Evolutionary conservation across 2,329 filamentous ascomycete genomes (phyloP).

Genomic region (Beauveria sp.): DNA sequence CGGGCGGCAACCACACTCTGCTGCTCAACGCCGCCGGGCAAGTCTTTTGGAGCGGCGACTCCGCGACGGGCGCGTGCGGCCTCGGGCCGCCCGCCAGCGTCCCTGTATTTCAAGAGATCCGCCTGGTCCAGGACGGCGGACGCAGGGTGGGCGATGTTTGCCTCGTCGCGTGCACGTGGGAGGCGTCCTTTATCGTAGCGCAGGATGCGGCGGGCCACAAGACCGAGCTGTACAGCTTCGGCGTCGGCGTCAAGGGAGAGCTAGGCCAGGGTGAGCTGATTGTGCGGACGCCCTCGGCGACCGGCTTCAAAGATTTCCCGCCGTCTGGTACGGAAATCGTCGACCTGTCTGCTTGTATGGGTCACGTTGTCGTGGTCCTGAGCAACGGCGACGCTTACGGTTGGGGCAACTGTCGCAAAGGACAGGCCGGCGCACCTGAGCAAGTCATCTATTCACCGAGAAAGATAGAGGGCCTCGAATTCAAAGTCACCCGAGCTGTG

Average conservation of each 20-base stretch:
- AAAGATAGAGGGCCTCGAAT: constrained; percentile 50
- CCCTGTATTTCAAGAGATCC: constrained; percentile 32
- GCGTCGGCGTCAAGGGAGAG: constrained; percentile 63
- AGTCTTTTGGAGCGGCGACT: constrained; percentile 60
- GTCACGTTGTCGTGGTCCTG: constrained; percentile 67
- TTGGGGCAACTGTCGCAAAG: constrained; percentile 83
- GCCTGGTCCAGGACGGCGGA: constrained; percentile 25
- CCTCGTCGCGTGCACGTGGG: constrained; percentile 69
- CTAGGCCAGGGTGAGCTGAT: constrained; percentile 54
- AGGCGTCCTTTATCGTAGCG: constrained; percentile 57
- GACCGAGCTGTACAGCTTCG: constrained; percentile 53
- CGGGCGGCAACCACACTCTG: constrained; percentile 85
- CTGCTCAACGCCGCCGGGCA: constrained; percentile 52
- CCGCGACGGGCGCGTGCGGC: constrained; percentile 47
- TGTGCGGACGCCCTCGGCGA: constrained; percentile 39
- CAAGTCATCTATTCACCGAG: constrained; percentile 50
- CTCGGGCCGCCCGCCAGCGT: constrained; percentile 22
- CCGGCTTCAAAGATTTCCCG: constrained; percentile 54
- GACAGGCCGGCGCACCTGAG: constrained; percentile 62
- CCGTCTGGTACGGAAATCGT: constrained; percentile 49
- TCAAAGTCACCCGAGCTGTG: constrained; percentile 57
- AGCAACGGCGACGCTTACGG: constrained; percentile 72
- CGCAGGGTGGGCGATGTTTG: constrained; percentile 21
- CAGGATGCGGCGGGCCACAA: constrained; percentile 34
- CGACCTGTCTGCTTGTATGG: constrained; percentile 65